Percentiles rank a stretch among this genome's conserved stretches.
Conservation (phyloP, 2,329 filamentous ascomycete genomes). For the Penicillium sp. region DNA sequence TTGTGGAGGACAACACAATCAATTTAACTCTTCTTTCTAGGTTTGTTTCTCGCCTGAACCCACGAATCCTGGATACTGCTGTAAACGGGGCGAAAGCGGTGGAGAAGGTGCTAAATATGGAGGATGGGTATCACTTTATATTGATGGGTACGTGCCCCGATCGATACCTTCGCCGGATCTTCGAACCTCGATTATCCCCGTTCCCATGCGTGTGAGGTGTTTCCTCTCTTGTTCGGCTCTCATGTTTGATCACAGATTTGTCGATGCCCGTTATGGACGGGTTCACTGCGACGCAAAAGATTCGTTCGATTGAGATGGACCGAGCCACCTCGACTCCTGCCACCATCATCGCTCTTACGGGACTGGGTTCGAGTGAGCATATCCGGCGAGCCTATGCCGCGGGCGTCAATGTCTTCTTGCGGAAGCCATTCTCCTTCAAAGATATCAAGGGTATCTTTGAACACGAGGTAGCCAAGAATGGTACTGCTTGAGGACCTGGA, state of each 20-base stretch:
- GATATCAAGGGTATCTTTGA: constrained; percentile 18
- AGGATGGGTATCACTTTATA: not conserved
- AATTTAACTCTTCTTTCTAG: not conserved
- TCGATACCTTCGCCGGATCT: too few species aligned
- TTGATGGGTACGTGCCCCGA: not conserved
- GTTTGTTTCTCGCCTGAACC: not conserved
- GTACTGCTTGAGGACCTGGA: not conserved
- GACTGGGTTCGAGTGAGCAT: constrained; percentile 27
- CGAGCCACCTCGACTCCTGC: not conserved
- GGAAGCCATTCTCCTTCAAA: constrained; percentile 33
- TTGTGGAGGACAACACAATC: not conserved
- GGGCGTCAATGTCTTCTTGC: constrained; percentile 26
- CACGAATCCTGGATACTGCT: not conserved
- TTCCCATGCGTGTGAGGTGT: not conserved
- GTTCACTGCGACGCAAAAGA: not conserved
- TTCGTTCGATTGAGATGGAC: not conserved
- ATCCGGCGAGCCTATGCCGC: constrained; percentile 29
- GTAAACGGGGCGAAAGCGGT: not conserved
- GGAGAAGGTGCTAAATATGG: not conserved
- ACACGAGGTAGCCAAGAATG: not conserved
- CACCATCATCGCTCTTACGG: constrained; percentile 32
- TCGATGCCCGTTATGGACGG: not conserved
- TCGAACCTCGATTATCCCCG: too few species aligned
- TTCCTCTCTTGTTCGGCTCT: not conserved
- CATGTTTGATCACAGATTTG: not conserved